Evolutionary conservation across 768 basidiomycete genomes (phyloP), one percentile per base, ranked within the genome.

Genomic region (Amanita pallidorosea): DNA sequence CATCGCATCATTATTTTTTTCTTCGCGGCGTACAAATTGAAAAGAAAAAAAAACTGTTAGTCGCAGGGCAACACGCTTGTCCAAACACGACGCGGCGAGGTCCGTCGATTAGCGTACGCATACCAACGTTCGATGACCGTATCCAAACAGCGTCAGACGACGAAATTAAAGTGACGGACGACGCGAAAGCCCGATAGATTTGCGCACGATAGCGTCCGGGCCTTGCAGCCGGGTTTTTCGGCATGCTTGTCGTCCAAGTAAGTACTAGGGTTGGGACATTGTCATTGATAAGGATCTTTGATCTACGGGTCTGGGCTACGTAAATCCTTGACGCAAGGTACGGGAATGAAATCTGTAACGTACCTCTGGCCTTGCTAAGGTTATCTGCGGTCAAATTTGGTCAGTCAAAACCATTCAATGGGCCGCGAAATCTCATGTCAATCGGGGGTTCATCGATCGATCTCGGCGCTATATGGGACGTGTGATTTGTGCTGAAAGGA

Each of bases 271-370:
- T 60, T 79, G 75, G 75, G 77, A 83, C 57, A 73, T 64, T 51
- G 75, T 76, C 4, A 33, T 13, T 79, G 75, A 74, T 75, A 51
- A 47, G 65, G 7, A 45, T 29, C 27, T 45, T 45, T 43, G 23
- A 23, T 43, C 22, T 38, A 54, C n/a, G 50, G n/a, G 29, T 9
- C 27, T 13, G 47, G 12, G 12, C 2, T 37, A 29, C 27, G 27
- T 45, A 45, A 29, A 3, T 3, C 9, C 42, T 33, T 38, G 40
- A 23, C 29, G 22, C 17, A 15, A 27, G 73, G 75, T 76, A 81
- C 83, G 55, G 62, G 81, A 4, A 84, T 84, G 80, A 81, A 85
- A 59, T 83, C 83, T 0, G 70, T 83, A 37, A 84, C 79, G 3
- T 81, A 82, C 60, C 66, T 83, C n/a, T 80, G 79, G 79, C 4